phyloP scores from a whole-genome alignment of 495 filamentous ascomycete species.

The Neurospora sp. region DNA sequence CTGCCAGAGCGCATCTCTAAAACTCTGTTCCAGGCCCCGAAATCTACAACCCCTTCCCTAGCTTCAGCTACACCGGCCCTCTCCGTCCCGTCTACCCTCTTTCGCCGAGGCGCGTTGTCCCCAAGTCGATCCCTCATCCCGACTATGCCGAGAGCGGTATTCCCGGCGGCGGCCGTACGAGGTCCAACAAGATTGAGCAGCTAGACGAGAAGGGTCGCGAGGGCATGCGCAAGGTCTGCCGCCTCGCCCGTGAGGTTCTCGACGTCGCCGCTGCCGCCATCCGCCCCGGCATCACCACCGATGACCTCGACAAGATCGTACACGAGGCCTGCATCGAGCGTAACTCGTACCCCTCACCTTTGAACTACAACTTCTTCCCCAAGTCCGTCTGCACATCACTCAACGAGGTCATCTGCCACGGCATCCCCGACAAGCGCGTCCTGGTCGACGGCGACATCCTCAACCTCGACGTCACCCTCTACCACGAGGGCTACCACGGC shows the following conservation, averaged over 20 bases:
- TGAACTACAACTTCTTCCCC: constrained; percentile 95
- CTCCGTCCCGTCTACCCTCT: constrained; percentile 86
- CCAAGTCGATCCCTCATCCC: constrained; percentile 70
- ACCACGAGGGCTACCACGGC: constrained; percentile 79
- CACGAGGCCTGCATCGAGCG: constrained; percentile 93
- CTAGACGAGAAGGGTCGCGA: constrained; percentile 66
- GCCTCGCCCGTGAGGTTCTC: constrained; percentile 79
- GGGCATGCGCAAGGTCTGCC: constrained; percentile 90
- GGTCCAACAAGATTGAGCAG: constrained; percentile 69
- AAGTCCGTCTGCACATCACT: constrained; percentile 95
- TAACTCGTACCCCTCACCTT: constrained; percentile 90
- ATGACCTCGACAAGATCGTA: constrained; percentile 91
- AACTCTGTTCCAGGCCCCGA: constrained; percentile 77
- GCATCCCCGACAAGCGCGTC: constrained; percentile 72
- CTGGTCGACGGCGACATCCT: constrained; percentile 78
- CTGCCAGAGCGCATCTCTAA: constrained; percentile 71
- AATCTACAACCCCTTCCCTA: constrained; percentile 81
- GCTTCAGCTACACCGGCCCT: constrained; percentile 68
- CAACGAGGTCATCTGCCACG: constrained; percentile 96
- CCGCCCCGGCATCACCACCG: constrained; percentile 85
- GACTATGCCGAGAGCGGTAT: constrained; percentile 79
- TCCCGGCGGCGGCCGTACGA: constrained; percentile 67
- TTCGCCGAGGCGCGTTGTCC: constrained; percentile 60
- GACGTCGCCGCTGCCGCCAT: constrained; percentile 78
- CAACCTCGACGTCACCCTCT: constrained; percentile 82